Evolutionary conservation across 2,329 filamentous ascomycete genomes (phyloP).

Genomic region (Tolypocladium album): DNA sequence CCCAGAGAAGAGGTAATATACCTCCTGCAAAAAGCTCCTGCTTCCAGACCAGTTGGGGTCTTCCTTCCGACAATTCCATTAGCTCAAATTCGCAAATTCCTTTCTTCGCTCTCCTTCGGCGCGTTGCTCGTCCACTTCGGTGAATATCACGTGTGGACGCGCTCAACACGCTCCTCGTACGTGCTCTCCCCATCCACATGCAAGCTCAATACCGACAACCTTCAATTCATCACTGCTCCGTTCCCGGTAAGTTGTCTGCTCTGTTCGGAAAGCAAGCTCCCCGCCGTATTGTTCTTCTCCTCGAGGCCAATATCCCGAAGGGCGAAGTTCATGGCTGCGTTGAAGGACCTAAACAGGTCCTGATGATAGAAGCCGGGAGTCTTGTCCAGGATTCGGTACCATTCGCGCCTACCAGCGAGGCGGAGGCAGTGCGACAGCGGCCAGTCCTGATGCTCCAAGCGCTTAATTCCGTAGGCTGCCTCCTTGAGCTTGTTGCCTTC

Average conservation of each 20-base stretch:
- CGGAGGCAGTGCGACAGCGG: conserved; percentile 1
- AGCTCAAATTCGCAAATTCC: background rate
- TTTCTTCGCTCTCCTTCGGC: background rate
- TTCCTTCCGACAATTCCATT: no score
- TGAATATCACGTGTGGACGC: background rate
- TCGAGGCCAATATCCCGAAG: background rate
- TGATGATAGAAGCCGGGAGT: background rate
- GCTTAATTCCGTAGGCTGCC: background rate
- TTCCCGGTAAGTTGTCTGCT: background rate
- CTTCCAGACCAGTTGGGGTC: no score
- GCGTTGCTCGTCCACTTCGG: background rate
- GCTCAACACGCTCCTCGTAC: background rate
- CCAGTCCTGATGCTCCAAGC: conserved; percentile 6
- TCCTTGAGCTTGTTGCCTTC: background rate
- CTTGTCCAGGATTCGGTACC: background rate
- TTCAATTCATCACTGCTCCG: background rate
- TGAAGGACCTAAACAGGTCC: background rate
- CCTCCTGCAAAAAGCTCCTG: no score
- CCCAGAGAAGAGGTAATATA: no score
- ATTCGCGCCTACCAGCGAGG: background rate
- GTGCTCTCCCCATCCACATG: no score
- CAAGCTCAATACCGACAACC: background rate
- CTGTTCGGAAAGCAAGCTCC: background rate
- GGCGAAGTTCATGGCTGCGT: background rate
- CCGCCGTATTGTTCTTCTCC: background rate